Base-by-base conservation (phyloP, 345 rosid species). In the Hibiscus trionum region DNA sequence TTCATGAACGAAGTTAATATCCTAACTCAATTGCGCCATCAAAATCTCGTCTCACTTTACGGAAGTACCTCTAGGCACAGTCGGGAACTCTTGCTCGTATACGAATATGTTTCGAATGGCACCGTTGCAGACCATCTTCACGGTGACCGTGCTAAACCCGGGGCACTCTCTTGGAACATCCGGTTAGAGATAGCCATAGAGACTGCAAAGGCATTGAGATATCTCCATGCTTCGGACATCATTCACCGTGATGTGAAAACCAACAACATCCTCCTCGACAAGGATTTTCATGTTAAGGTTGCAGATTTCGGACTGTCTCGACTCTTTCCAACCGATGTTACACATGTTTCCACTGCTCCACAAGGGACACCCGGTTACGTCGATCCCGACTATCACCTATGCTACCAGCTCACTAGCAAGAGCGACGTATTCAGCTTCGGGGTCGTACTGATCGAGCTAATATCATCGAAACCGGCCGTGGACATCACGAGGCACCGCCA, bases 291-390 rank as follows among this genome's bases (percentile, higher is more conserved):
- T 21, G 97, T 93, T 56, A 93, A 91, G 78, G 98, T 93, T 59
- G 97, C 93, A 0, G 98, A 93, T 83, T 93, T 91, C 5, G 98
- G 98, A 50, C 84, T 91, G 5, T 93, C 98, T 0, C 87, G 97
- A 10, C 86, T 91, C 56, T 93, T 91, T 61, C 98, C 97, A 4
- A 47, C 10, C 0, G 70, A 84, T 70, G 86, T 35, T 64, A 85
- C 98, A 1, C 98, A 93, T 59, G 85, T 93, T 71, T 93, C 97
- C 0, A 93, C 98, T 1, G 88, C 91, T 63, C 98, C 98, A 10
- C 97, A 93, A 70, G 98, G 98, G 14, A 93, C 98, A 35, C 98
- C 98, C 0, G 98, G 98, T 12, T 93, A 93, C 17, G 87, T 93
- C 1, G 98, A 91, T 72, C 98, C 98, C 0, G 98, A 93, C 68